Percentiles rank a stretch among this genome's conserved stretches.
phyloP scores from a whole-genome alignment of 2,329 filamentous ascomycete genomes.

The Macrophomina phaseolina region DNA sequence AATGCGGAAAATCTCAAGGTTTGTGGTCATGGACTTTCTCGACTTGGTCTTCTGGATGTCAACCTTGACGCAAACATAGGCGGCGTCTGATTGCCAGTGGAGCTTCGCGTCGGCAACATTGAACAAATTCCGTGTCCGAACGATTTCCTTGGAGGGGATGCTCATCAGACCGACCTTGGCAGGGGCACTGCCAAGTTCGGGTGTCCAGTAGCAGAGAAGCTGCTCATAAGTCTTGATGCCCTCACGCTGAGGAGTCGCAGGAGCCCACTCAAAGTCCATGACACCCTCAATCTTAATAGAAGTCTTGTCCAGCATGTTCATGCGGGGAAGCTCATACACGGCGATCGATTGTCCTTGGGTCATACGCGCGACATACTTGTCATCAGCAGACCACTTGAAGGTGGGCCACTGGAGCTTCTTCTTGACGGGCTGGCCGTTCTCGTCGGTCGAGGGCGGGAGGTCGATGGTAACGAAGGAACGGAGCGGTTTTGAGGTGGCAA shows the following conservation, averaged over 20 bases:
- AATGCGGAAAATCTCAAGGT: slow-evolving; percentile 97
- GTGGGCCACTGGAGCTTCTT: slow-evolving; percentile 97
- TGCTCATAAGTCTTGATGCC: slow-evolving; percentile 92
- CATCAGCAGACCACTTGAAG: slow-evolving; percentile 99
- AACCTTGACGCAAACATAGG: slow-evolving; percentile 97
- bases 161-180: slow-evolving; percentile 97
- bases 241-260: slow-evolving; percentile 79
- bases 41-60: slow-evolving; percentile 94
- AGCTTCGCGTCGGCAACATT: slow-evolving; percentile 97
- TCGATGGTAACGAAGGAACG: slow-evolving; percentile 94
- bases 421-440: slow-evolving; percentile 71
- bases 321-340: slow-evolving; percentile 85
- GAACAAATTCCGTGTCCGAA: slow-evolving; percentile 95
- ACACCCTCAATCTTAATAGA: slow-evolving; percentile 96
- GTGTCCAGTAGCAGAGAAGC: slow-evolving; percentile 97
- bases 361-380: slow-evolving; percentile 94
- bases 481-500: slow-evolving; percentile 85
- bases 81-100: slow-evolving; percentile 95
- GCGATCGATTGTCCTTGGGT: slow-evolving; percentile 87
- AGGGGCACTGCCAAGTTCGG: slow-evolving; percentile 96
- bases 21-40: slow-evolving; percentile 96
- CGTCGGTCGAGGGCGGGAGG: slow-evolving; percentile 65
- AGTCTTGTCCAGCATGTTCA: slow-evolving; percentile 89
- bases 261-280: slow-evolving; percentile 98
- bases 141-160: slow-evolving; percentile 90